Conservation (phyloP, 208 protist genomes). For the Leishmania major region DNA sequence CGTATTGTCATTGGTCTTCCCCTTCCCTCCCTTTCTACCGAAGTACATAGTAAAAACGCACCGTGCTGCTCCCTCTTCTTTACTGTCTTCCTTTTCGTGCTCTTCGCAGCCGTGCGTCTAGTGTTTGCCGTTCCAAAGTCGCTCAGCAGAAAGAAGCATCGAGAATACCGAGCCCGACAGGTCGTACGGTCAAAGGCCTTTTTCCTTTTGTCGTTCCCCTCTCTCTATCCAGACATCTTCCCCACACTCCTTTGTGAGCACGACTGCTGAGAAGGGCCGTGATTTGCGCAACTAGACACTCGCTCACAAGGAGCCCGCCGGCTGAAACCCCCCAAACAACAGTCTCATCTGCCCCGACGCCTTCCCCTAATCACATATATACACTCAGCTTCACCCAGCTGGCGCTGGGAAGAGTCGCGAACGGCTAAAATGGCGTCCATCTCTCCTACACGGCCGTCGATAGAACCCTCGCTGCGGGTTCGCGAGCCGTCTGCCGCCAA, state of each 20-base stretch:
- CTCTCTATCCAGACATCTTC: background rate
- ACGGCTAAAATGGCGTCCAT: constrained; percentile 1
- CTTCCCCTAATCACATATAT: background rate
- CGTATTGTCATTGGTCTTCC: background rate
- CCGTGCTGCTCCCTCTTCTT: background rate
- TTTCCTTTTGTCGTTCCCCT: background rate
- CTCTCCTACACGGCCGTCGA: background rate
- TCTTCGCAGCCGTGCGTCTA: background rate
- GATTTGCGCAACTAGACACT: background rate
- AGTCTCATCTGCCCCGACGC: background rate
- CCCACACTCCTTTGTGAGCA: background rate
- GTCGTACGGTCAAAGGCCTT: background rate
- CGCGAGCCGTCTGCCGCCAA: constrained; percentile 12
- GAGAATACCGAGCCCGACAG: background rate
- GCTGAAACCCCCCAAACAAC: background rate
- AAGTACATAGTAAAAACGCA: background rate
- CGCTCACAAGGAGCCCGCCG: background rate
- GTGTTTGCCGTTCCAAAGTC: background rate
- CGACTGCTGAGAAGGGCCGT: background rate
- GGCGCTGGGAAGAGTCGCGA: background rate
- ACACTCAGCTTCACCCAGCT: background rate
- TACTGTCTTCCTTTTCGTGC: background rate
- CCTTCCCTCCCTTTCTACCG: background rate
- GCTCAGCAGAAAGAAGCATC: background rate
- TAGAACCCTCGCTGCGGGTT: constrained; percentile 15